Evolutionary conservation across 2,329 filamentous ascomycete genomes (phyloP).

Genomic region (Periconia sp.): DNA sequence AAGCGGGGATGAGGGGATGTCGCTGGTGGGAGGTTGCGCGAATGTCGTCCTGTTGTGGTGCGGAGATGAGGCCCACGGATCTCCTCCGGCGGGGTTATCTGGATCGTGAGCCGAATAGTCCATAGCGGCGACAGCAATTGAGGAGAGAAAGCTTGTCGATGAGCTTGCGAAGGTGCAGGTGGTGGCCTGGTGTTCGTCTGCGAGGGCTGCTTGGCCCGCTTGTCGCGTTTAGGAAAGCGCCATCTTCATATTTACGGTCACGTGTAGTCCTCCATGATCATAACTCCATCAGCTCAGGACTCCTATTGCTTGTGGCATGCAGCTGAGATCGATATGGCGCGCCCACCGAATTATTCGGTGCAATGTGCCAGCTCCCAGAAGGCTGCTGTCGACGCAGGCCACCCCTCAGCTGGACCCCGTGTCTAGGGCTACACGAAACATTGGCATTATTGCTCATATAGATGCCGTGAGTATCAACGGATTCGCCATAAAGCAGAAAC

Average conservation of each 20-base stretch:
- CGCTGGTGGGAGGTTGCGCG: constrained; percentile 51
- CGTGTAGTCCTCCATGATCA: constrained; percentile 6
- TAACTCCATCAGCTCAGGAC: constrained; percentile 7
- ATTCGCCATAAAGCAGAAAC: neutral
- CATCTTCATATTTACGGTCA: constrained; percentile 13
- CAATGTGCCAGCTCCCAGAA: constrained; percentile 35
- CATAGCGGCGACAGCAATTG: constrained; percentile 55
- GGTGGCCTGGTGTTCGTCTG: constrained; percentile 17
- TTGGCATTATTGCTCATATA: constrained; percentile 98
- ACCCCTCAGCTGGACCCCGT: constrained; percentile 42
- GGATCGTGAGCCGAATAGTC: constrained; percentile 69
- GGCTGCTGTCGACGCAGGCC: constrained; percentile 36
- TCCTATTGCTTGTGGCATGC: constrained; percentile 36
- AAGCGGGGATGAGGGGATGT: constrained; percentile 49
- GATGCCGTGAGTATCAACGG: constrained; percentile 72
- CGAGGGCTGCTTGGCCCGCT: constrained; percentile 27
- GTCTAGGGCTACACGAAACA: constrained; percentile 83
- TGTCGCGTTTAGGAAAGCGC: constrained; percentile 36
- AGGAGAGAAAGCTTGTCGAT: constrained; percentile 19
- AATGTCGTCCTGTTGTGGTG: constrained; percentile 57
- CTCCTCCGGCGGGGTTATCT: constrained; percentile 62
- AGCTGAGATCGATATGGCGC: constrained; percentile 40
- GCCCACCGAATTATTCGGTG: constrained; percentile 39
- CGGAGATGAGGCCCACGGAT: constrained; percentile 70
- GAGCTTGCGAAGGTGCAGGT: constrained; percentile 30